Base-by-base conservation (phyloP, 2,329 filamentous ascomycete species). In the Fusarium tanahbumbuense region DNA sequence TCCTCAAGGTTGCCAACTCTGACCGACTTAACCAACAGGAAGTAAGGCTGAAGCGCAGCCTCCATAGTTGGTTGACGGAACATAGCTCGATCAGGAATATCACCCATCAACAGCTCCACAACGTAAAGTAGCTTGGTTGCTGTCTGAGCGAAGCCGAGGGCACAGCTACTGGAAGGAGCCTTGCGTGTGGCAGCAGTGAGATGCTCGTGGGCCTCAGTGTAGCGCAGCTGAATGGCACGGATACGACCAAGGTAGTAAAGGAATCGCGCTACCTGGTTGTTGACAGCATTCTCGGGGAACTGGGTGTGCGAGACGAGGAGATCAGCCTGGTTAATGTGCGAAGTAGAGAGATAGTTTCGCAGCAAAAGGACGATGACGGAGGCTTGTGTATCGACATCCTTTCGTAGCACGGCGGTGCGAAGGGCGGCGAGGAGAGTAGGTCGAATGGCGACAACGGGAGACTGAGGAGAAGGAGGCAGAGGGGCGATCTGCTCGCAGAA, bases 191-290 rank as follows among this genome's bases (percentile, higher is more conserved):
- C 96, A 49, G 94, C 93, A 45, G 92, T 94, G 70, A 99, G 85
- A 80, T 98, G 93, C 78, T 97, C 93, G 77, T 99, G 96, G 23
- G 96, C 96, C 79, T 98, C 95, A 11, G 96, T 98, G 84, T 99
- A 99, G 73, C 93, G 92, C 72, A 99, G 87, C 84, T 99, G 96
- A 76, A 98, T 97, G 56, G 96, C 94, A 67, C 96, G 92, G 82
- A 98, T 98, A 73, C 95, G 93, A 66, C 96, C 96, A 15, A 99
- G 89, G 81, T 99, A 99, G 87, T 97, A 99, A 62, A 98, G 86
- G 84, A 97, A 99, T 67, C 96, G 91, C 69, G 96, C 97, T 71
- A 99, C 94, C 83, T 99, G 96, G 81, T 98, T 99, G 84, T 98
- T 99, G 71, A 94, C 93, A 7, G 96, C 96, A 76, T 93, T 93